These are phyloP conservation scores for Saccharomycopsis oosterbeekiorum DNA, from an alignment of 805 yeast species.

Conservation along the genomic window DNA sequence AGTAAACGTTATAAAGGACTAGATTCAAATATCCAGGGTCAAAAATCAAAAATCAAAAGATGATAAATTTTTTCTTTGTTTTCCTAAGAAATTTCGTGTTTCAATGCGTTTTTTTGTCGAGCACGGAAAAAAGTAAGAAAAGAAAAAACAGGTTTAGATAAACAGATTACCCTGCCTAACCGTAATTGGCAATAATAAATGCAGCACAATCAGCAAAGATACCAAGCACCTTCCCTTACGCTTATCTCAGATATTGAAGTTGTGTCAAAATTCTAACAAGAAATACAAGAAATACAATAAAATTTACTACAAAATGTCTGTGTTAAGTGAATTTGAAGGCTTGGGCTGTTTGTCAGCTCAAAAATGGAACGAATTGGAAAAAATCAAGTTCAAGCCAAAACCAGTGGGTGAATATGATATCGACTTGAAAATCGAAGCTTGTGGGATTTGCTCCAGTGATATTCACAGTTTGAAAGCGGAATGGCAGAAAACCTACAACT, in stretches of 20 bases:
- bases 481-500: slow-evolving; percentile 7
- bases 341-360: slow-evolving; percentile 41
- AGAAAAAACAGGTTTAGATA: not conserved
- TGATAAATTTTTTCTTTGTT: not conserved
- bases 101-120: not conserved
- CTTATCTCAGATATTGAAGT: too few relatives aligned
- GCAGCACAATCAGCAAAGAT: too few relatives aligned
- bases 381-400: slow-evolving; percentile 9
- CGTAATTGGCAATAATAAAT: not conserved
- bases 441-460: slow-evolving; percentile 63
- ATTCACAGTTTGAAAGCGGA: slow-evolving; percentile 12
- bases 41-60: too few relatives aligned
- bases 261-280: too few relatives aligned
- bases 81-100: not conserved
- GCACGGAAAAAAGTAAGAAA: not conserved
- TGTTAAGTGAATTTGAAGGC: slow-evolving; percentile 40
- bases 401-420: slow-evolving; percentile 30
- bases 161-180: not conserved
- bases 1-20: too few relatives aligned
- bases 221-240: too few relatives aligned
- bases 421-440: slow-evolving; percentile 48
- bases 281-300: not conserved
- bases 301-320: not conserved
- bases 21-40: not conserved
- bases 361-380: slow-evolving; percentile 13